phyloP scores from a whole-genome alignment of 768 basidiomycete species.

The Trametopsis cervina region DNA sequence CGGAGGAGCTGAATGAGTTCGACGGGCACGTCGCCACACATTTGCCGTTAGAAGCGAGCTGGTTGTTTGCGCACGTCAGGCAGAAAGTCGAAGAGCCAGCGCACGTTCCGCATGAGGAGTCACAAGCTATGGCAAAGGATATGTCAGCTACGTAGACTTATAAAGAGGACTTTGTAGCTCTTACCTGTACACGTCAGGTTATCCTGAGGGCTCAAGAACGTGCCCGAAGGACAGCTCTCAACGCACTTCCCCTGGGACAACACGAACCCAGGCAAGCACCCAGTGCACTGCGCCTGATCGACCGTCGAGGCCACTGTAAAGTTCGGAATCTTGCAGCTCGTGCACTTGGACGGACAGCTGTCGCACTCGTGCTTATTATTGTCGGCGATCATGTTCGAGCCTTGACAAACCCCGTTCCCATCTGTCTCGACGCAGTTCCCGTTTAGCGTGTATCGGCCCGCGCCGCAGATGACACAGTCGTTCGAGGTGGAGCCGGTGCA shows the following conservation, averaged over 20 bases:
- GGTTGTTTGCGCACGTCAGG: slow-evolving; percentile 59
- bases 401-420: slow-evolving; percentile 65
- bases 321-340: slow-evolving; percentile 64
- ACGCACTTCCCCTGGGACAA: slow-evolving; percentile 68
- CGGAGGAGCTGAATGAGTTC: slow-evolving; percentile 57
- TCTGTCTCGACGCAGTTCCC: slow-evolving; percentile 66
- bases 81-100: slow-evolving; percentile 62
- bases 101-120: slow-evolving; percentile 70
- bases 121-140: slow-evolving; percentile 48
- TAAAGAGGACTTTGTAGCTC: slow-evolving; percentile 19
- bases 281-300: slow-evolving; percentile 63
- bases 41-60: slow-evolving; percentile 64
- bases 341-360: slow-evolving; percentile 80
- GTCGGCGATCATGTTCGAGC: slow-evolving; percentile 66
- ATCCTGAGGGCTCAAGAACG: slow-evolving; percentile 64
- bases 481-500: slow-evolving; percentile 65
- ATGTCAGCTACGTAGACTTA: slow-evolving; percentile 9
- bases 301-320: slow-evolving; percentile 66
- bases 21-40: slow-evolving; percentile 74
- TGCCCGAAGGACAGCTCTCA: slow-evolving; percentile 62
- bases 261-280: slow-evolving; percentile 71
- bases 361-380: slow-evolving; percentile 82
- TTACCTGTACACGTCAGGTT: slow-evolving; percentile 69
- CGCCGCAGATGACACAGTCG: slow-evolving; percentile 63
- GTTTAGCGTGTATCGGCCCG: slow-evolving; percentile 54